A percentile compares a stretch with the other conserved stretches of the same genome.
Evolutionary conservation across 2,329 filamentous ascomycete species (phyloP).

Genomic region (Sarocladiaceae sp.): DNA sequence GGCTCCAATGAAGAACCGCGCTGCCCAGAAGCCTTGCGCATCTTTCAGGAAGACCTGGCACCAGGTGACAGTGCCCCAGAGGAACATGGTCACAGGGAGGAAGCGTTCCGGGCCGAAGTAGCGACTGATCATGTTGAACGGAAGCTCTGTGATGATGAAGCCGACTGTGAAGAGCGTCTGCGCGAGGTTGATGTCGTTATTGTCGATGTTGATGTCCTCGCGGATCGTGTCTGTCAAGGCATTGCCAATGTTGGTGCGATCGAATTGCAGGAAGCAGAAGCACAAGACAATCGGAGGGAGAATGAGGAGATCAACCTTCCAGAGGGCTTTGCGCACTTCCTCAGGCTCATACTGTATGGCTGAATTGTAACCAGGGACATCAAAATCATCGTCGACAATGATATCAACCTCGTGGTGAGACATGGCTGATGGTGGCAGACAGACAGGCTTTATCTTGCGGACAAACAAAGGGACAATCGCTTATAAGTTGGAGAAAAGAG

Average conservation of each 20-base stretch:
- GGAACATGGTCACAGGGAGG: slow-evolving; percentile 22
- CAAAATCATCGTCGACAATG: slow-evolving; percentile 13
- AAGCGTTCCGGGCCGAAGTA: slow-evolving; percentile 21
- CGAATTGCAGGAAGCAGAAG: slow-evolving; percentile 27
- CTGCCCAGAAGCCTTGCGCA: slow-evolving; percentile 17
- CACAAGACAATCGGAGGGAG: slow-evolving; percentile 24
- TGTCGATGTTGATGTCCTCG: slow-evolving; percentile 39
- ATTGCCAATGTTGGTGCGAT: slow-evolving; percentile 37
- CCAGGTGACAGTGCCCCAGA: slow-evolving; percentile 24
- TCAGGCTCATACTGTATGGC: slow-evolving; percentile 10
- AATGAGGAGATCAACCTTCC: slow-evolving; percentile 22
- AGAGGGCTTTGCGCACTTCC: slow-evolving; percentile 14
- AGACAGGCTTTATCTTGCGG: too few relatives aligned
- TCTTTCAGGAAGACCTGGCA: slow-evolving; percentile 21
- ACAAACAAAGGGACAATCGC: too few relatives aligned
- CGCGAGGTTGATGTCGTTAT: slow-evolving; percentile 45
- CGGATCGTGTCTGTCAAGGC: slow-evolving; percentile 46
- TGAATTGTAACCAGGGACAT: slow-evolving; percentile 20
- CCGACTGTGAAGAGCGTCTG: slow-evolving; percentile 44
- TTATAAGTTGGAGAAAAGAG: too few relatives aligned
- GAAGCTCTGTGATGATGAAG: slow-evolving; percentile 38
- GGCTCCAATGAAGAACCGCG: slow-evolving; percentile 22
- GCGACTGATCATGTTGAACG: slow-evolving; percentile 23
- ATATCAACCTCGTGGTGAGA: slow-evolving; percentile 6
- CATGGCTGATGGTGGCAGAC: too few relatives aligned